Conservation (phyloP, 2,329 filamentous ascomycete species). For the Curvularia spicifera region DNA sequence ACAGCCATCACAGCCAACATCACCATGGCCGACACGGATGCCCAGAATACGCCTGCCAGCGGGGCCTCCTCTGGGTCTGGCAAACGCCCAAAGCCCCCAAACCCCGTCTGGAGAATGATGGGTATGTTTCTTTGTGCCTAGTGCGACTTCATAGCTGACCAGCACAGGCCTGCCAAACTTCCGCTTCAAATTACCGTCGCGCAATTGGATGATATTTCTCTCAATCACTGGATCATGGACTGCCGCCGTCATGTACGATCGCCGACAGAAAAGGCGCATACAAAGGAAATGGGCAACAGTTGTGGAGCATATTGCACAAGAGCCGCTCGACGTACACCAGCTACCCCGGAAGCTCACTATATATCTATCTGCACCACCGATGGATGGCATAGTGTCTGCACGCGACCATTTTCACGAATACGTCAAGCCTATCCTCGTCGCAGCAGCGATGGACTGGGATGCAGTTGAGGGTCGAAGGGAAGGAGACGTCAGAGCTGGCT, state of each 20-base stretch:
- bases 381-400: constrained; percentile 81
- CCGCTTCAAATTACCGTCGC: constrained; percentile 83
- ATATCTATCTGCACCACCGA: constrained; percentile 83
- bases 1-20: constrained; percentile 24
- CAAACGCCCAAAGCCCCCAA: constrained; percentile 44
- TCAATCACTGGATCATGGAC: constrained; percentile 78
- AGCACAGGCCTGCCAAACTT: constrained; percentile 78
- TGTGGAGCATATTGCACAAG: constrained; percentile 82
- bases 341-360: constrained; percentile 86
- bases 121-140: constrained; percentile 29
- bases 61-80: constrained; percentile 28
- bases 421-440: constrained; percentile 88
- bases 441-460: constrained; percentile 92
- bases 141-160: constrained; percentile 17
- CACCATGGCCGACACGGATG: constrained; percentile 43
- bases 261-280: constrained; percentile 82
- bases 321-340: constrained; percentile 73
- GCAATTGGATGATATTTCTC: constrained; percentile 98
- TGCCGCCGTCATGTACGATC: constrained; percentile 86
- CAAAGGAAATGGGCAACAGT: constrained; percentile 86
- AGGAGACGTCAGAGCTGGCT: constrained; percentile 86
- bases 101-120: constrained; percentile 51
- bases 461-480: constrained; percentile 90
- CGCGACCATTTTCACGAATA: constrained; percentile 97
- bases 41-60: constrained; percentile 36